Conservation (phyloP, 1,284 basidiomycete genomes). For the Rhodotorula sp. region DNA sequence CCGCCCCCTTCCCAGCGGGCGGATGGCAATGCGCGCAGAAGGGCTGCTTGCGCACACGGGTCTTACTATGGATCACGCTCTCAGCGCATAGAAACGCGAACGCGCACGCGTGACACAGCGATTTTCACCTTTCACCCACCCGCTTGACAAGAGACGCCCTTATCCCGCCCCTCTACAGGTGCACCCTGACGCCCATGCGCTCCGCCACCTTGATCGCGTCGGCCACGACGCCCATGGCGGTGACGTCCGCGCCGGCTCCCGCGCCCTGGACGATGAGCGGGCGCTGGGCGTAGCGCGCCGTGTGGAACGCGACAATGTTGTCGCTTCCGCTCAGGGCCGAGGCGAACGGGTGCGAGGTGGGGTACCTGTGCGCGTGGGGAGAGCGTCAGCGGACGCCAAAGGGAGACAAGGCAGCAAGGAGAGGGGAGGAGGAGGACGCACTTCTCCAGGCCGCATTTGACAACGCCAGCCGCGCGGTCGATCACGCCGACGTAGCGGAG, state of each 20-base stretch:
- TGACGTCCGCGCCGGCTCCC: slow-evolving; percentile 94
- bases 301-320: slow-evolving; percentile 97
- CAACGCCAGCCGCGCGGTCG: slow-evolving; percentile 69
- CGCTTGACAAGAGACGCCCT: no score
- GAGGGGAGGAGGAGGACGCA: slow-evolving; percentile 50
- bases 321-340: slow-evolving; percentile 93
- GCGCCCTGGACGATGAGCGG: slow-evolving; percentile 93
- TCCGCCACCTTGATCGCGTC: slow-evolving; percentile 58
- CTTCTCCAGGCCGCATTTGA: slow-evolving; percentile 87
- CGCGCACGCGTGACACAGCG: not conserved
- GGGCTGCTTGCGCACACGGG: no score
- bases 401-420: not conserved
- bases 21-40: no score
- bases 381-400: slow-evolving; percentile 10
- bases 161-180: slow-evolving; percentile 13
- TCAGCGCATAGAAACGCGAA: not conserved
- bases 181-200: slow-evolving; percentile 26
- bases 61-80: no score
- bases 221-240: slow-evolving; percentile 93
- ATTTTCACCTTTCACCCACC: not conserved
- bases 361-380: slow-evolving; percentile 64
- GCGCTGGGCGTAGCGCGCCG: slow-evolving; percentile 72
- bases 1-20: not conserved
- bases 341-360: slow-evolving; percentile 86
- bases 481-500: slow-evolving; percentile 94